Evolutionary conservation across 371 early-diverging fungal genomes (phyloP), one percentile per base, ranked within the genome.

Genomic region (Haplosporangium sp.): DNA sequence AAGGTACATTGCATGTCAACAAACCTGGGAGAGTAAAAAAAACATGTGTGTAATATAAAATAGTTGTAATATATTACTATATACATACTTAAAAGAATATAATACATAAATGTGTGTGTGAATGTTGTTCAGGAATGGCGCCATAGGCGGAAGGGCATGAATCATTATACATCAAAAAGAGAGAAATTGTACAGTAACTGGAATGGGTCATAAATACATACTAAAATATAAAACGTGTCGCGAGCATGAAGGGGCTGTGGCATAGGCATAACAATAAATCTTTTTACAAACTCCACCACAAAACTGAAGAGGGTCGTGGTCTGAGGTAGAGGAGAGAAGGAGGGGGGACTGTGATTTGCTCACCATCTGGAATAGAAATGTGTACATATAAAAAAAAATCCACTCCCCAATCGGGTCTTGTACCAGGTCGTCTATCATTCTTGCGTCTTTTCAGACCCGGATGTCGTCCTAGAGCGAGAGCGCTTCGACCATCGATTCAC

Each of bases 401-500:
- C 27, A 27, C 27, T 27, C 27, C 27, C 27, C 27, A 27, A 27
- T 27, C 27, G 27, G 27, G 44, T 42, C 44, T 5, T 42, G 44
- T 42, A 42, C 6, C 44, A 42, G 44, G 7, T 15, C 13, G 37
- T 11, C 37, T 58, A 39, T 58, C 38, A 58, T 13, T 58, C 20
- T 35, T 58, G 0, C 40, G 59, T 5, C 40, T 40, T 58, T n/a
- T 58, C 40, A 6, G 40, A 8, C n/a, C 4, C 38, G 11, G 40
- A 58, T 58, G 59, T 38, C 39, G 59, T 38, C 38, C 59, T 55
- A 39, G 65, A 45, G 0, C 67, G 65, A 39, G 66, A 53, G 34
- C 69, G 65, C 19, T 58, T 77, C 35, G 63, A 57, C 79, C 79
- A 78, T 8, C 74, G 79, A 35, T 27, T 73, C 63, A 69, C 73